Conservation (phyloP, 1,139 yeast species). For the Geotrichum australiense region DNA sequence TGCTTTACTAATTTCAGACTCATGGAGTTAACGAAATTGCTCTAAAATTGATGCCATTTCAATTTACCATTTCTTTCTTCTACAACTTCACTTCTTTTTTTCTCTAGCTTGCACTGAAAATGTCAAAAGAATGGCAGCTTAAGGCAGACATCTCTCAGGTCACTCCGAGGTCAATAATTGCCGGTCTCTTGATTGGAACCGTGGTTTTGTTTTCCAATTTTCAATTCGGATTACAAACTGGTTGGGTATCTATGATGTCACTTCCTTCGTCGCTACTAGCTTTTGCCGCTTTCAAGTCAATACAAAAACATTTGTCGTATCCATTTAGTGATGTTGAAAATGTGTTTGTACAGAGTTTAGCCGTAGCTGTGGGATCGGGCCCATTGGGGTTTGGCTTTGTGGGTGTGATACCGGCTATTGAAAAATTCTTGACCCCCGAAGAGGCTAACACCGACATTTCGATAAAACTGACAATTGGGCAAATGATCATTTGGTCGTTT, state of each 20-base stretch:
- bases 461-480: slow-evolving; percentile 30
- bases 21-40: too few species aligned
- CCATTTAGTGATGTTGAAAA: slow-evolving; percentile 85
- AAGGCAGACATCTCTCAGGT: slow-evolving; percentile 40
- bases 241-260: slow-evolving; percentile 99
- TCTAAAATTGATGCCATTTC: too few species aligned
- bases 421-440: slow-evolving; percentile 68
- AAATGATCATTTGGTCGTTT: slow-evolving; percentile 70
- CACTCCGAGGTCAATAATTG: slow-evolving; percentile 62
- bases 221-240: slow-evolving; percentile 94
- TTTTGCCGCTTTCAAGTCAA: slow-evolving; percentile 62
- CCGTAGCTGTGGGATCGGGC: slow-evolving; percentile 97
- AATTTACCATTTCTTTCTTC: too few species aligned
- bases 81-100: too few species aligned
- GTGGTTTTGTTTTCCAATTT: slow-evolving; percentile 80
- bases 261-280: slow-evolving; percentile 88
- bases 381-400: slow-evolving; percentile 92
- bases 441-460: slow-evolving; percentile 58
- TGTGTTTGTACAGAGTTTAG: slow-evolving; percentile 83
- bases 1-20: too few species aligned
- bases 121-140: slow-evolving; percentile 13
- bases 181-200: slow-evolving; percentile 46
- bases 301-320: slow-evolving; percentile 39
- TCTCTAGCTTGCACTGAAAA: too few species aligned
- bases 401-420: slow-evolving; percentile 96